Evolutionary conservation across 2,329 filamentous ascomycete species (phyloP).

Genomic region (Colletotrichum shisoi): DNA sequence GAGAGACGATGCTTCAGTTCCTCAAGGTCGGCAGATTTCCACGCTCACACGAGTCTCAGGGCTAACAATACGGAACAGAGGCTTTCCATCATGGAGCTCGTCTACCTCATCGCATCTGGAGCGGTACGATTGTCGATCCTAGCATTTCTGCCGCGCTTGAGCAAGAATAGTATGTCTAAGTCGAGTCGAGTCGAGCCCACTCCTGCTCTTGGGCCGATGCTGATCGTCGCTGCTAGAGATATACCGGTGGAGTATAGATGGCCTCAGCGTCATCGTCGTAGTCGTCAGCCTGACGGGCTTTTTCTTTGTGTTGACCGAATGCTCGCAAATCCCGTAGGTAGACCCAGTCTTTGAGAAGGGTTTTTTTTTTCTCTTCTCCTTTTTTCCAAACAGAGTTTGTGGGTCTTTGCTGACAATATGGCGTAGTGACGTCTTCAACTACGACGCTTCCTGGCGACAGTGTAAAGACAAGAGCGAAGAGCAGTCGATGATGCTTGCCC

Average conservation of each 20-base stretch:
- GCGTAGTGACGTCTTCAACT: slow-evolving; percentile 32
- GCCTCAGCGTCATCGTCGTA: slow-evolving; percentile 34
- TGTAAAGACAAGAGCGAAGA: slow-evolving; percentile 43
- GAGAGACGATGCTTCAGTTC: slow-evolving; percentile 20
- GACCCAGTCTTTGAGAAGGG: too few species aligned
- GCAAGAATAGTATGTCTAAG: slow-evolving; percentile 45
- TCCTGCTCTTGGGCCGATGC: background rate
- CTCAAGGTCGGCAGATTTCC: slow-evolving; percentile 5
- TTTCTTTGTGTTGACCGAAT: slow-evolving; percentile 40
- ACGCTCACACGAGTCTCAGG: too few species aligned
- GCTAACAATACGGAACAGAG: slow-evolving; percentile 6
- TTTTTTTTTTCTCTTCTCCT: too few species aligned
- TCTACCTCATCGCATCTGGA: slow-evolving; percentile 48
- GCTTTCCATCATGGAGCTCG: slow-evolving; percentile 29
- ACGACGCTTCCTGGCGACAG: slow-evolving; percentile 34
- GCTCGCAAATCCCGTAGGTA: slow-evolving; percentile 41
- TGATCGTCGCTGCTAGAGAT: slow-evolving; percentile 13
- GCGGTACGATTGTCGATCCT: slow-evolving; percentile 48
- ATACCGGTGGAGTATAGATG: slow-evolving; percentile 32
- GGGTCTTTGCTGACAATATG: background rate
- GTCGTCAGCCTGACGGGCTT: slow-evolving; percentile 40
- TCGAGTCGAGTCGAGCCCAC: background rate
- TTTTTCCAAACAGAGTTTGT: too few species aligned
- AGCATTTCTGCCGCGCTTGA: slow-evolving; percentile 49
- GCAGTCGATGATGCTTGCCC: slow-evolving; percentile 47